phyloP scores from a whole-genome alignment of 2,329 filamentous ascomycete species.

The Penicillium brasilianum region DNA sequence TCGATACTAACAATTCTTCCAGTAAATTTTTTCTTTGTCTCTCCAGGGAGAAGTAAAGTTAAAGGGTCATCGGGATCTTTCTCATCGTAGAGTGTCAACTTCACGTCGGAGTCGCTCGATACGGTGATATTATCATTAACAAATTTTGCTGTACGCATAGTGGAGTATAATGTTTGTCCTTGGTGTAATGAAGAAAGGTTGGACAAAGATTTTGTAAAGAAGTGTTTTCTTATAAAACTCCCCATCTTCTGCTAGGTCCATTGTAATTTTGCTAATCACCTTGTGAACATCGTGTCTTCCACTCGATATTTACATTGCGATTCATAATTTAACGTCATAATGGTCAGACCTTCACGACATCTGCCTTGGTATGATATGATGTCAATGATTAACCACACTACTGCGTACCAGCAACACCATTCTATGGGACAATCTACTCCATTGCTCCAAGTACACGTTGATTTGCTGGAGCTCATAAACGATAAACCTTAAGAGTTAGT shows the following conservation, averaged over 20 bases:
- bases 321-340: conserved; percentile 12
- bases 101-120: conserved; percentile 11
- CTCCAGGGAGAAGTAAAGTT: conserved; percentile 15
- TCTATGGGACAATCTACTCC: background rate
- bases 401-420: background rate
- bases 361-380: conserved; percentile 7
- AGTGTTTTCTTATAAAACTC: conserved; percentile 10
- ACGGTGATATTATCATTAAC: conserved; percentile 15
- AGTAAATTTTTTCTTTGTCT: conserved; percentile 14
- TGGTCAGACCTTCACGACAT: conserved; percentile 3
- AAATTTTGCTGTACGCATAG: conserved; percentile 13
- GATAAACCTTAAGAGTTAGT: background rate
- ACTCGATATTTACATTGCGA: conserved; percentile 7
- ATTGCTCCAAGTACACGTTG: background rate
- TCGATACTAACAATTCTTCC: conserved; percentile 13
- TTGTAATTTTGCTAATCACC: background rate
- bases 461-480: background rate
- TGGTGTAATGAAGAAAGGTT: background rate
- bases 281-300: background rate
- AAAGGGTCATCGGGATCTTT: conserved; percentile 10
- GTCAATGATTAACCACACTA: background rate
- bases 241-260: conserved; percentile 3
- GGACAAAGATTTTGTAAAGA: conserved; percentile 6
- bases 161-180: conserved; percentile 4
- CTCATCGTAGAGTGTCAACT: conserved; percentile 15